A percentile compares a stretch with the other conserved stretches of the same genome.
phyloP scores from a whole-genome alignment of 257 asterid genomes.

The Primulina huaijiensis region DNA sequence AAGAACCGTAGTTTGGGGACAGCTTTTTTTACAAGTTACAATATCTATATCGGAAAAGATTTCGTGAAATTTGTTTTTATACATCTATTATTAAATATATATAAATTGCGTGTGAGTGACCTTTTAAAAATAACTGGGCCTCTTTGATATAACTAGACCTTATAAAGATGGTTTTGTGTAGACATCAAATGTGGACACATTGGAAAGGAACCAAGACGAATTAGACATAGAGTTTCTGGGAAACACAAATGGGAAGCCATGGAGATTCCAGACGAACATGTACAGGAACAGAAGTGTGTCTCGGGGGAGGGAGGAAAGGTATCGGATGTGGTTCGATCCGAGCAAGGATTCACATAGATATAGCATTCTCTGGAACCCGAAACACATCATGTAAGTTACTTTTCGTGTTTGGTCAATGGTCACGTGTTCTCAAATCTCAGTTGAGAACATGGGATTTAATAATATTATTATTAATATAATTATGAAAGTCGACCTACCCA shows the following conservation, averaged over 20 bases:
- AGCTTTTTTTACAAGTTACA: too few species aligned
- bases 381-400: conserved; percentile 48
- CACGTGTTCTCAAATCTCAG: too few species aligned
- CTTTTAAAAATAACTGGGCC: too few species aligned
- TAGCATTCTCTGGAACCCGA: conserved; percentile 89
- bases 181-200: conserved; percentile 87
- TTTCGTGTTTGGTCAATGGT: background rate
- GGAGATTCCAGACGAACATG: conserved; percentile 91
- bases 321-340: conserved; percentile 88
- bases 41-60: too few species aligned
- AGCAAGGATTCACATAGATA: conserved; percentile 68
- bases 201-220: conserved; percentile 92
- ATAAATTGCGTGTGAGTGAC: too few species aligned
- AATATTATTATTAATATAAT: too few species aligned
- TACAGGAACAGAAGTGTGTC: conserved; percentile 85
- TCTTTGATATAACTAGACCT: background rate
- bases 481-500: too few species aligned
- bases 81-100: too few species aligned
- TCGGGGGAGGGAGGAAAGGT: conserved; percentile 92
- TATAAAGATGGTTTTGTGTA: conserved; percentile 14
- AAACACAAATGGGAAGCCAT: conserved; percentile 64
- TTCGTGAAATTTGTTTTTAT: too few species aligned
- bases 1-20: too few species aligned
- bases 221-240: conserved; percentile 88
- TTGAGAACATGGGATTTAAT: too few species aligned